These are phyloP conservation scores for Picea mariana DNA, from an alignment of 83 land plant species.

Conservation along the genomic window DNA sequence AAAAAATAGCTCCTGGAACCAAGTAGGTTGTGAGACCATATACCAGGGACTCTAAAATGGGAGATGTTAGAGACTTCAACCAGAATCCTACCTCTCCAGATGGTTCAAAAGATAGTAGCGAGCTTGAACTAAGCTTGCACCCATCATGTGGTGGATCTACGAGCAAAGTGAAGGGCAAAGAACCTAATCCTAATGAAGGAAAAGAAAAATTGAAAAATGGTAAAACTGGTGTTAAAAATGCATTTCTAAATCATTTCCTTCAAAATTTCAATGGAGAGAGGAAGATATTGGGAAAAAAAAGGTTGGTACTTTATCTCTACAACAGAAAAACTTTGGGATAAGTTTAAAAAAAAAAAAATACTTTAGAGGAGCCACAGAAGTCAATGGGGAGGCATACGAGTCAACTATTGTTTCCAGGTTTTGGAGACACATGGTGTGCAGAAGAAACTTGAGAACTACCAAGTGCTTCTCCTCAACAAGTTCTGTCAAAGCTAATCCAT, in stretches of 20 bases:
- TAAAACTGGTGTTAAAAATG: background rate
- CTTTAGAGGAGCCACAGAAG: conserved; percentile 20
- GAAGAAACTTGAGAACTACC: no score
- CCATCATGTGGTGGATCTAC: conserved; percentile 48
- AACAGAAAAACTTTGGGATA: conserved; percentile 37
- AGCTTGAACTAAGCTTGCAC: conserved; percentile 68
- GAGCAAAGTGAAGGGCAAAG: conserved; percentile 34
- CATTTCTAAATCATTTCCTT: conserved; percentile 31
- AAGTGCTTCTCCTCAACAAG: no score
- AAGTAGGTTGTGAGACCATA: background rate
- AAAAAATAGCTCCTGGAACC: no score
- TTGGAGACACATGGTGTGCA: no score
- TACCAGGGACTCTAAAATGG: no score
- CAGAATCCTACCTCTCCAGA: background rate
- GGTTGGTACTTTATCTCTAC: conserved; percentile 10
- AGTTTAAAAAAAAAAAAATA: conserved; percentile 21
- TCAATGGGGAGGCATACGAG: conserved; percentile 15
- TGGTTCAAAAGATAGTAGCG: conserved; percentile 44
- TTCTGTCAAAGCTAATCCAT: no score
- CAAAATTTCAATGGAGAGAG: conserved; percentile 27
- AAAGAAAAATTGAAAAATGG: conserved; percentile 18
- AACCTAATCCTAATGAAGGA: conserved; percentile 29
- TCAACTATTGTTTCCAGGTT: conserved; percentile 17
- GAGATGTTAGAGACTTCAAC: background rate
- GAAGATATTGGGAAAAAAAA: conserved; percentile 20